phyloP scores from a whole-genome alignment of 2,329 filamentous ascomycete genomes.

The Penicillium sp. region DNA sequence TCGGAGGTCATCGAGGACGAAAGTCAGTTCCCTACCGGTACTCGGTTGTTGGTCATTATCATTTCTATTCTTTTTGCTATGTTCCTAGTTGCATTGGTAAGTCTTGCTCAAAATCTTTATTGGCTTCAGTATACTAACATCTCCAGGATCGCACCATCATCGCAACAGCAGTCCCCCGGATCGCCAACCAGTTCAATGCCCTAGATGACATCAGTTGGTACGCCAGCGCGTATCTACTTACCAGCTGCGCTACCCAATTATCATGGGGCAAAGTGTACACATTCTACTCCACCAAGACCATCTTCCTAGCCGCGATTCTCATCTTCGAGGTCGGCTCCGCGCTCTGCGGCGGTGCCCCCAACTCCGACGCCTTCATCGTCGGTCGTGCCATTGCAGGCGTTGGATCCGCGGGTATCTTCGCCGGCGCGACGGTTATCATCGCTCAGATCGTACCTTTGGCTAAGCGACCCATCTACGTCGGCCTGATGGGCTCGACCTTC shows the following conservation, averaged over 20 bases:
- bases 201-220: conserved; percentile 65
- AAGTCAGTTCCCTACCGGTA: not conserved
- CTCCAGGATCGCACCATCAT: conserved; percentile 47
- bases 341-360: conserved; percentile 37
- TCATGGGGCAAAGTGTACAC: conserved; percentile 40
- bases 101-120: not conserved
- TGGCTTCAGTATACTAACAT: not conserved
- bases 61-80: conserved; percentile 8
- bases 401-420: conserved; percentile 37
- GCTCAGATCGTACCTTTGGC: conserved; percentile 51
- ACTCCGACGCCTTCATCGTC: conserved; percentile 35
- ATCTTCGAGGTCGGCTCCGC: conserved; percentile 43
- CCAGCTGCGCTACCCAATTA: conserved; percentile 38
- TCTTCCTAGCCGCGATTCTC: conserved; percentile 35
- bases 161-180: conserved; percentile 26
- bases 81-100: conserved; percentile 7
- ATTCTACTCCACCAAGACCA: conserved; percentile 38
- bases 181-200: conserved; percentile 25
- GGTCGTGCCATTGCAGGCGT: conserved; percentile 40
- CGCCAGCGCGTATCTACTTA: conserved; percentile 50
- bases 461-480: conserved; percentile 49
- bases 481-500: conserved; percentile 57
- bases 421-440: conserved; percentile 30
- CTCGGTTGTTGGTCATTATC: not conserved
- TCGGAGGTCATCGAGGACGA: not conserved